These are phyloP conservation scores for Penicillium subrubescens DNA, from an alignment of 495 filamentous ascomycete species.

Conservation along the genomic window DNA sequence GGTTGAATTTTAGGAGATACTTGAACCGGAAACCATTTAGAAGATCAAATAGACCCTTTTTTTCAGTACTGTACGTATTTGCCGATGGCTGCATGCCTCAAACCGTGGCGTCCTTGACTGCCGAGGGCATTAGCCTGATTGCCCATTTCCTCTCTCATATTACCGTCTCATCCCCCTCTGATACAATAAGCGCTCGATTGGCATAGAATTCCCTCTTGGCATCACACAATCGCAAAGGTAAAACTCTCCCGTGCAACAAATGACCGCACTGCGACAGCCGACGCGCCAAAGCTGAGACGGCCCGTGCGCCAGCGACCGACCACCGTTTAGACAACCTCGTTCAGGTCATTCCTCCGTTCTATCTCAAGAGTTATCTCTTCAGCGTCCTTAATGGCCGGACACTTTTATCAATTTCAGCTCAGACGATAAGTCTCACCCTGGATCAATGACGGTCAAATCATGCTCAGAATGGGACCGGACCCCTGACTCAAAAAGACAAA, in stretches of 20 bases:
- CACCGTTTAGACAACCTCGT: neutral
- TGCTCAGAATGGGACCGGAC: neutral
- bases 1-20: neutral
- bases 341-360: too few species aligned
- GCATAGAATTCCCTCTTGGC: neutral
- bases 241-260: conserved; percentile 1
- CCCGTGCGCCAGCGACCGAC: conserved; percentile 4
- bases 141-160: neutral
- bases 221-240: conserved; percentile 2
- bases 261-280: conserved; percentile 1
- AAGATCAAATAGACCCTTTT: too few species aligned
- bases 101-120: neutral
- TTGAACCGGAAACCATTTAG: too few species aligned
- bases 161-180: neutral
- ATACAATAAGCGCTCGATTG: conserved; percentile 1
- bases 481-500: conserved; percentile 13
- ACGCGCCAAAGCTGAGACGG: conserved; percentile 3
- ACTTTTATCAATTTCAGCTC: neutral
- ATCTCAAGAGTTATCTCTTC: neutral
- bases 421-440: neutral
- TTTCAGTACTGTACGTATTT: neutral
- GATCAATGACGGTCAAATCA: conserved; percentile 1
- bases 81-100: neutral
- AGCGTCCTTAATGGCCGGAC: neutral
- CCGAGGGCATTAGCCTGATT: neutral